Percentiles rank a stretch among this genome's conserved stretches.
Evolutionary conservation across 2,329 filamentous ascomycete species (phyloP).

Genomic region (Arthrobotrys iridis): DNA sequence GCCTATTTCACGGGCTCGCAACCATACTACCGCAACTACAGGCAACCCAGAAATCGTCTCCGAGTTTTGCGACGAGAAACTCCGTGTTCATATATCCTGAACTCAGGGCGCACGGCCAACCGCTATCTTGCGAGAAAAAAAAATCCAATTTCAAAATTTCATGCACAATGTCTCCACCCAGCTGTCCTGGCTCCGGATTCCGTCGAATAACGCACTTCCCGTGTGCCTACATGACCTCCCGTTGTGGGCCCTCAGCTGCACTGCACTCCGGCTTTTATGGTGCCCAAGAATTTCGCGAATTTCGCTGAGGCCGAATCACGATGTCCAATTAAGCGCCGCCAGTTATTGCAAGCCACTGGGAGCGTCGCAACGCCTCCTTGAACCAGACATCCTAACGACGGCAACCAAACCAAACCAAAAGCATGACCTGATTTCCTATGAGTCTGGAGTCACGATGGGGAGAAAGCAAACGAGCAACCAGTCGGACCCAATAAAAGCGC

Average conservation of each 20-base stretch:
- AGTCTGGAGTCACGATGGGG: conserved; percentile 24
- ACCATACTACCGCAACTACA: background rate
- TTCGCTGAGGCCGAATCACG: conserved; percentile 45
- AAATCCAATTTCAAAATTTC: conserved; percentile 15
- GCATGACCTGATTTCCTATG: conserved; percentile 12
- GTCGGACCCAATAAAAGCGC: conserved; percentile 32
- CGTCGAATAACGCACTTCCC: conserved; percentile 43
- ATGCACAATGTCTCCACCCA: conserved; percentile 12
- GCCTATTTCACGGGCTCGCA: conserved; percentile 2
- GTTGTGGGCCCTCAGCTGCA: conserved; percentile 28
- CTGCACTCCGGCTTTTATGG: conserved; percentile 11
- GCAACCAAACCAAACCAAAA: conserved; percentile 13
- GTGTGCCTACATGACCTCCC: conserved; percentile 32
- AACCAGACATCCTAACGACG: conserved; percentile 4
- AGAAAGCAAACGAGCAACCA: conserved; percentile 19
- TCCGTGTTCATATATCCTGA: conserved; percentile 14
- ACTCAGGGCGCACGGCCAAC: conserved; percentile 25
- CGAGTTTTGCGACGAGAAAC: background rate
- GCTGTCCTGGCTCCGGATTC: conserved; percentile 6
- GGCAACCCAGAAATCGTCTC: background rate
- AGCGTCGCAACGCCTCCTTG: conserved; percentile 6
- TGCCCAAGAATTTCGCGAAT: conserved; percentile 33
- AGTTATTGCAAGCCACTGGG: conserved; percentile 29
- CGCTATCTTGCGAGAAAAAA: conserved; percentile 28
- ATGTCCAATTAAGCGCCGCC: conserved; percentile 37